Evolutionary conservation across 169 alveolate species (phyloP), one percentile per base, ranked within the genome.

Genomic region (Plasmodium relictum): DNA sequence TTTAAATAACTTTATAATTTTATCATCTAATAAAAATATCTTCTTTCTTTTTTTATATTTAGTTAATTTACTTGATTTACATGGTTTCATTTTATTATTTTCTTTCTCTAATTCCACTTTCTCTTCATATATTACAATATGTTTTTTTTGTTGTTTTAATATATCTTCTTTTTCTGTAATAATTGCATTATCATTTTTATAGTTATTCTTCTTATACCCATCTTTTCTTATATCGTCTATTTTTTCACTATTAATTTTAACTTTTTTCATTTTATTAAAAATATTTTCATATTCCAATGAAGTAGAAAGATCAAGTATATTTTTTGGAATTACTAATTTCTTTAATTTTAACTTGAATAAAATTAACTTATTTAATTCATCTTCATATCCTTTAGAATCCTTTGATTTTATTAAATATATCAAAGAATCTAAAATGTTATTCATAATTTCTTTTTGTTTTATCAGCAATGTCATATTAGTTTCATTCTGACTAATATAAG

Each of bases 391-490:
- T 16, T 12, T 22, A 6, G 80, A 26, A 10, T 6, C 74, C 22
- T 63, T 78, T 22, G 20, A 56, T 18, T 65, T 78, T 58, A 52
- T 70, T 37, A 78, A 20, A 78, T 44, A 18, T 62, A 78, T 65
- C 31, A 78, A 37, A 31, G 70, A 39, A 63, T 78, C 89, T 39
- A 78, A 78, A 20, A 78, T 78, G 56, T 22, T 78, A 14, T 58
- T 50, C 74, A 78, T 78, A 26, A 78, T 63, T 63, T 78, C 78
- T 37, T 78, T 78, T 42, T 78, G 89, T 39, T 42, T 78, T 48
- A 45, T 50, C 63, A 78, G 65, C 26, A 78, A 52, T 48, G 70
- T 58, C 16, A 69, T 56, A 48, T 78, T 78, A 39, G 76, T 63
- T 48, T 65, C 89, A 78, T 50, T 56, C 20, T 63, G 59, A 52